Percentiles rank a stretch among this genome's conserved stretches.
These are phyloP conservation scores for Kwoniella pini DNA, from an alignment of 768 basidiomycete genomes.

Conservation along the genomic window DNA sequence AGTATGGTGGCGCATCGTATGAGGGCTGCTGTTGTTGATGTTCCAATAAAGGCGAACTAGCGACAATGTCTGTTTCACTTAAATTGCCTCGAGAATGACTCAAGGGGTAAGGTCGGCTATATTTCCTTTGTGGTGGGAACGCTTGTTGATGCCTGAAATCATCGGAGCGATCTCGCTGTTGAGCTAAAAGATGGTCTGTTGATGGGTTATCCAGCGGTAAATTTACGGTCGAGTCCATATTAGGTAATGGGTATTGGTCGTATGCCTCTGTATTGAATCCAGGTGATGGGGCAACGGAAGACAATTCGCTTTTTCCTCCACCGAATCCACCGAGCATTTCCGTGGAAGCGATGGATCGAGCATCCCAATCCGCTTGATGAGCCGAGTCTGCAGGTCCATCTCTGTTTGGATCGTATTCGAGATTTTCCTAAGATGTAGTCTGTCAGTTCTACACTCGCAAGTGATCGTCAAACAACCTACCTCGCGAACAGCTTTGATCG, in stretches of 20 bases:
- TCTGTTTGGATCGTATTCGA: constrained; percentile 54
- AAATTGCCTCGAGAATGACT: constrained; percentile 1
- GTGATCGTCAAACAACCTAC: constrained; percentile 21
- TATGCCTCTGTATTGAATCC: constrained; percentile 18
- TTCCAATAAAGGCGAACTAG: constrained; percentile 35
- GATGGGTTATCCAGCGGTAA: constrained; percentile 41
- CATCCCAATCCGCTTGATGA: constrained; percentile 77
- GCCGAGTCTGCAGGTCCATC: constrained; percentile 45
- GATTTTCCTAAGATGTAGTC: constrained; percentile 47
- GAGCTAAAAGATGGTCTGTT: constrained; percentile 40
- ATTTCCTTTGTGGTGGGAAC: constrained; percentile 18
- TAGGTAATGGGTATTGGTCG: constrained; percentile 32
- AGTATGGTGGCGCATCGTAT: neutral
- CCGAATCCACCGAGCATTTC: constrained; percentile 42
- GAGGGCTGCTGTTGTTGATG: constrained; percentile 20
- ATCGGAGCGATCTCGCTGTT: constrained; percentile 23
- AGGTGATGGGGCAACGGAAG: constrained; percentile 8
- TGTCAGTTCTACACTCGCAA: constrained; percentile 5
- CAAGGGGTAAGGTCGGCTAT: constrained; percentile 25
- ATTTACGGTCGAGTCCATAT: constrained; percentile 27
- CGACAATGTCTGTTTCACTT: constrained; percentile 18
- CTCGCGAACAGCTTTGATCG: constrained; percentile 53
- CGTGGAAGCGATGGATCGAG: constrained; percentile 64
- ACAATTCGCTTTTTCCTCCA: constrained; percentile 30
- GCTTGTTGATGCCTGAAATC: constrained; percentile 3